Evolutionary conservation across 495 filamentous ascomycete genomes (phyloP).

Genomic region (Trichoderma gamsii): DNA sequence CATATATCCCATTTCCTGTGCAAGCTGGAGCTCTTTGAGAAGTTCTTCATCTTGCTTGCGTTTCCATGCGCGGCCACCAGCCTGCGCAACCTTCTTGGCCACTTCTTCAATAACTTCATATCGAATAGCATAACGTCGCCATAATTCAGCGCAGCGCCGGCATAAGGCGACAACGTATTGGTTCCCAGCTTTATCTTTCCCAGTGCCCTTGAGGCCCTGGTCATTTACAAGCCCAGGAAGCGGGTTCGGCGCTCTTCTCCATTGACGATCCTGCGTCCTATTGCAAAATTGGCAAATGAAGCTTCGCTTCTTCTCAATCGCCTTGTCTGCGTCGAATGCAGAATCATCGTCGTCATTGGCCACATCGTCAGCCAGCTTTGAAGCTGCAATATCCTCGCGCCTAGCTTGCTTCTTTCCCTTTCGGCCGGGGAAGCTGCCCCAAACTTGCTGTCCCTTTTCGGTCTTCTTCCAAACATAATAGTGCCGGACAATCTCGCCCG

Average conservation of each 20-base stretch:
- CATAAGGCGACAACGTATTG: constrained; percentile 80
- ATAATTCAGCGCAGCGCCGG: constrained; percentile 79
- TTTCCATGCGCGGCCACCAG: constrained; percentile 80
- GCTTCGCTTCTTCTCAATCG: constrained; percentile 62
- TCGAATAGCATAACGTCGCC: constrained; percentile 90
- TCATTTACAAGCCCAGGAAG: constrained; percentile 69
- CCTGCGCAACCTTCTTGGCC: constrained; percentile 77
- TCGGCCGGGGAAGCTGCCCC: constrained; percentile 79
- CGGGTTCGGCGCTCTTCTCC: constrained; percentile 81
- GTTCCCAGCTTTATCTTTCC: constrained; percentile 62
- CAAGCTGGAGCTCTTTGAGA: constrained; percentile 62
- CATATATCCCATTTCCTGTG: constrained; percentile 44
- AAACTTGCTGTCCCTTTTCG: constrained; percentile 73
- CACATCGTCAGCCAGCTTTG: constrained; percentile 82
- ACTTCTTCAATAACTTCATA: constrained; percentile 96
- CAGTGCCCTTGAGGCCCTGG: constrained; percentile 50
- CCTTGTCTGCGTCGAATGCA: constrained; percentile 90
- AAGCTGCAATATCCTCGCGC: constrained; percentile 55
- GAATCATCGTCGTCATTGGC: constrained; percentile 93
- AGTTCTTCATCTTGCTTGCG: constrained; percentile 87
- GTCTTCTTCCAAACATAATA: constrained; percentile 99
- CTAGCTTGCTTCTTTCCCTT: constrained; percentile 81
- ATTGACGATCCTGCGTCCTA: constrained; percentile 74
- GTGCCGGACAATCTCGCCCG: constrained; percentile 76
- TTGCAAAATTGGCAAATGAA: constrained; percentile 95